These are phyloP conservation scores for Strobilomyces echinocephalus DNA, from an alignment of 768 basidiomycete genomes.

Conservation along the genomic window DNA sequence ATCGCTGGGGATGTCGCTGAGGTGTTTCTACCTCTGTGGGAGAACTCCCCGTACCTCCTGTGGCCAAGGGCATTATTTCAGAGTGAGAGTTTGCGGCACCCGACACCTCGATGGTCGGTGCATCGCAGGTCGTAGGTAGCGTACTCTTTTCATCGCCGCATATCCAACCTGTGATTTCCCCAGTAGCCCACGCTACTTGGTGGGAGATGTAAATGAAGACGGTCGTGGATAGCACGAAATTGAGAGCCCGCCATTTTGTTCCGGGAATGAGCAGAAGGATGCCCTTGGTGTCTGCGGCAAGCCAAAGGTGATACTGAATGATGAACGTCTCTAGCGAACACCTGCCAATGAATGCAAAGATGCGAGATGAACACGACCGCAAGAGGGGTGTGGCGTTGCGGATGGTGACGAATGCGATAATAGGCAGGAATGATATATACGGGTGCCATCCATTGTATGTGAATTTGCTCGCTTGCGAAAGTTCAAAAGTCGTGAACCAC, in stretches of 20 bases:
- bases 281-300: slow-evolving; percentile 79
- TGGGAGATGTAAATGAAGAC: slow-evolving; percentile 81
- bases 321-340: slow-evolving; percentile 92
- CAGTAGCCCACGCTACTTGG: slow-evolving; percentile 70
- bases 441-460: slow-evolving; percentile 84
- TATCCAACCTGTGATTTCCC: slow-evolving; percentile 59
- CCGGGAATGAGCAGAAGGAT: slow-evolving; percentile 77
- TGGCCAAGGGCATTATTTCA: slow-evolving; percentile 11
- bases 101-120: background rate
- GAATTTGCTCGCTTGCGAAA: slow-evolving; percentile 73
- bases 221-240: slow-evolving; percentile 68
- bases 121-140: slow-evolving; percentile 18
- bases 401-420: slow-evolving; percentile 68
- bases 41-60: slow-evolving; percentile 1
- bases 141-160: slow-evolving; percentile 36
- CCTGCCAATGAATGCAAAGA: slow-evolving; percentile 78
- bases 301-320: slow-evolving; percentile 84
- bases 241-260: slow-evolving; percentile 66
- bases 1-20: slow-evolving; percentile 35
- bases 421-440: slow-evolving; percentile 76
- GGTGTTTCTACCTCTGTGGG: slow-evolving; percentile 35
- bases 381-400: slow-evolving; percentile 70
- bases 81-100: background rate
- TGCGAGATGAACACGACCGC: slow-evolving; percentile 61
- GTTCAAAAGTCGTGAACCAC: slow-evolving; percentile 84